Evolutionary conservation across 495 filamentous ascomycete species (phyloP).

Genomic region (Cairneyella variabilis): DNA sequence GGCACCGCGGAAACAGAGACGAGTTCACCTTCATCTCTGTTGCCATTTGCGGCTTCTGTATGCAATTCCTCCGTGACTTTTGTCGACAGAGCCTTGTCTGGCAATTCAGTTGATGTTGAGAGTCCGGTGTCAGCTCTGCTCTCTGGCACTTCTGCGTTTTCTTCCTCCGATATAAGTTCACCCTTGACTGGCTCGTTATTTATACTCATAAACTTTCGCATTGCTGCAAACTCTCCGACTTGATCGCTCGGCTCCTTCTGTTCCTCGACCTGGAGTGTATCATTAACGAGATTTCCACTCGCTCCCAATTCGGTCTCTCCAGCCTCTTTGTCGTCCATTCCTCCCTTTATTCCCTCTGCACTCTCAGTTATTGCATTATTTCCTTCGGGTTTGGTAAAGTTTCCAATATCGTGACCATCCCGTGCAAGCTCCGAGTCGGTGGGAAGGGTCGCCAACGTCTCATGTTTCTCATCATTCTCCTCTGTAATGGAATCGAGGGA

Average conservation of each 20-base stretch:
- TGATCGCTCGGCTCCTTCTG: too few relatives aligned
- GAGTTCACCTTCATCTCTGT: too few relatives aligned
- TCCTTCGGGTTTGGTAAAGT: neutral
- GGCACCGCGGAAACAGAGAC: too few relatives aligned
- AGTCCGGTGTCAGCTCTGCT: neutral
- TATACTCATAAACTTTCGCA: too few relatives aligned
- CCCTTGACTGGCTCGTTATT: neutral
- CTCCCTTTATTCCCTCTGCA: neutral
- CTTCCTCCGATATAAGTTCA: too few relatives aligned
- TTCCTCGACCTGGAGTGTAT: too few relatives aligned
- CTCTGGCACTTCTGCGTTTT: neutral
- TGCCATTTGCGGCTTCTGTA: neutral
- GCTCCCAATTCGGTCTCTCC: neutral
- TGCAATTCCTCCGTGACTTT: neutral
- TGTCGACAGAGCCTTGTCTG: neutral
- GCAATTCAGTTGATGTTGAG: neutral
- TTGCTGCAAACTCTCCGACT: too few relatives aligned
- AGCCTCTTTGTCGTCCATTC: too few relatives aligned
- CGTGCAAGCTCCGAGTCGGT: too few relatives aligned
- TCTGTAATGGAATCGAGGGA: slow-evolving; percentile 21
- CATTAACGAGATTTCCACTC: too few relatives aligned
- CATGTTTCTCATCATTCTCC: slow-evolving; percentile 9
- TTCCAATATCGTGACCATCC: too few relatives aligned
- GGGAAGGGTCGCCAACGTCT: too few relatives aligned
- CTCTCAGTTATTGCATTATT: neutral